Base-by-base conservation (phyloP, 1,284 basidiomycete species). In the Thelephora terrestris region DNA sequence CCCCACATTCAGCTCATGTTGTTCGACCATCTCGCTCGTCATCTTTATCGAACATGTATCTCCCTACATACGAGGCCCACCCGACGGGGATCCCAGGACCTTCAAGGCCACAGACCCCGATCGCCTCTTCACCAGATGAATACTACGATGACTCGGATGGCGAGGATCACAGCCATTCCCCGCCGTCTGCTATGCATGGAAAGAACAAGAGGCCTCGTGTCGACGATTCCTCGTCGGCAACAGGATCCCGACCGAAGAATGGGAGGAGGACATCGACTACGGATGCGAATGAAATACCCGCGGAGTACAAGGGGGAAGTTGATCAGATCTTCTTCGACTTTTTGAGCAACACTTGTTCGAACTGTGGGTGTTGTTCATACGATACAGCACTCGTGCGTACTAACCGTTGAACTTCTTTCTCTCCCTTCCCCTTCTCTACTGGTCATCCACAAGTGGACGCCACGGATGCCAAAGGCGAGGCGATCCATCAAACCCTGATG, bases 401-500 rank as follows among this genome's bases (percentile, higher is more conserved):
- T 32, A 12, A 32, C 12, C 7, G 29, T 6, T 32, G 14, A 32
- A 32, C 12, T 9, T 34, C 47, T n/a, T 21, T 40, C 45, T 40
- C 43, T 44, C 24, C 45, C 18, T 49, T 45, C 45, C 40, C 45
- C 27, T 21, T 46, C 43, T 39, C 45, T 47, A 45, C 32, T 50
- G n/a, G 50, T 46, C 27, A 42, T 55, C 58, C 53, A n/a, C 46
- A 59, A 95, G 92, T 98, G 65, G 92, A 97, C 50, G 85, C 88
- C 16, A 87, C 81, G 43, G 96, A 99, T 63, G 76, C 80, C 45
- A 96, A 97, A 64, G 96, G 96, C 50, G 95, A 99, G 64, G 84
- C 89, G 43, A 91, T 99, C 49, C 96, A 99, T 65, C 96, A 99
- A 69, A 93, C 93, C 37, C 75, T 99, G 57, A 99, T 98, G 96